Percentiles rank a stretch among this genome's conserved stretches.
phyloP scores from a whole-genome alignment of 345 rosid species.

The Lepidium aucheri region DNA sequence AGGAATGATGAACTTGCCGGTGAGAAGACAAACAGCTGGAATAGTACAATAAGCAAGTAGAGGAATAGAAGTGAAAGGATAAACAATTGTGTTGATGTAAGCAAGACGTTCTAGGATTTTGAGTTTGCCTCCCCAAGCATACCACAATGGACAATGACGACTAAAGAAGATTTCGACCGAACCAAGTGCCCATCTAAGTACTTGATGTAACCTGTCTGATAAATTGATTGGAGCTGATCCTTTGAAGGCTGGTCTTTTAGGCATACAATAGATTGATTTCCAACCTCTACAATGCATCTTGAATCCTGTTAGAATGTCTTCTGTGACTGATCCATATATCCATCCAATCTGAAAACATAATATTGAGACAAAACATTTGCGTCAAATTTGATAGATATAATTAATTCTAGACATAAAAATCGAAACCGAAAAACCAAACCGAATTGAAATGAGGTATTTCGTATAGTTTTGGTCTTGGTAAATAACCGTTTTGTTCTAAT shows the following conservation, averaged over 20 bases:
- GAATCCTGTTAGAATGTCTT: constrained; percentile 85
- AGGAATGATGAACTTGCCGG: constrained; percentile 91
- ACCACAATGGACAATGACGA: constrained; percentile 92
- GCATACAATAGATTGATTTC: constrained; percentile 84
- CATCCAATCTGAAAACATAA: constrained; percentile 62
- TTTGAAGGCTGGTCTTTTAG: constrained; percentile 76
- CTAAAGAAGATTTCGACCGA: constrained; percentile 95
- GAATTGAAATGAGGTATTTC: no score
- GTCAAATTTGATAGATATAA: no score
- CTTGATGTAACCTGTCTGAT: constrained; percentile 88
- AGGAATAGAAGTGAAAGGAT: constrained; percentile 95
- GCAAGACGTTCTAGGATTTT: constrained; percentile 91
- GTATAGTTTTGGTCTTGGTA: no score
- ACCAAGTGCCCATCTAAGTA: constrained; percentile 94
- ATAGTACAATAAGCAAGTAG: constrained; percentile 84
- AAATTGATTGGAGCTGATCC: constrained; percentile 97
- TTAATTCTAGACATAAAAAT: no score
- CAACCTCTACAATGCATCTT: constrained; percentile 99
- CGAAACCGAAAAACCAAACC: no score
- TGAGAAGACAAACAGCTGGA: constrained; percentile 93
- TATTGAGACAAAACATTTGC: no score
- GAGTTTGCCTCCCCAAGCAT: constrained; percentile 88
- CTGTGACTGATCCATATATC: constrained; percentile 93
- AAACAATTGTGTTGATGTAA: constrained; percentile 83
- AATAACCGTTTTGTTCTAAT: no score